Conservation (phyloP, 129 eudicot genomes). For the Helianthus annuus region HanXRQr2.0-SUNRISE NC_035438.2:37876361-37876860, state of each 20-base stretch:
- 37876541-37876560: conserved; percentile 49
- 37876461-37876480: conserved; percentile 77
- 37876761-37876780: too few relatives aligned
- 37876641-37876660: too few relatives aligned
- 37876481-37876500: conserved; percentile 69
- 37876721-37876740: too few relatives aligned
- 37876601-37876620: not conserved
- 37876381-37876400: conserved; percentile 1
- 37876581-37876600: not conserved
- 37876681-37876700: too few relatives aligned
- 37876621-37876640: not conserved
- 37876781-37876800: too few relatives aligned
- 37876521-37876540: conserved; percentile 87
- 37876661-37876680: too few relatives aligned
- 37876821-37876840: too few relatives aligned
- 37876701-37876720: too few relatives aligned
- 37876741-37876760: too few relatives aligned
- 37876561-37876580: not conserved
- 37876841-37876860: too few relatives aligned
- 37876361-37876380: too few relatives aligned
- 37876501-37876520: conserved; percentile 92
- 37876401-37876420: conserved; percentile 13
- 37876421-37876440: conserved; percentile 52
- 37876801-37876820: too few relatives aligned
- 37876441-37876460: conserved; percentile 86